phyloP scores from a whole-genome alignment of 2,329 filamentous ascomycete genomes.

The Microsporum ferrugineum region DNA sequence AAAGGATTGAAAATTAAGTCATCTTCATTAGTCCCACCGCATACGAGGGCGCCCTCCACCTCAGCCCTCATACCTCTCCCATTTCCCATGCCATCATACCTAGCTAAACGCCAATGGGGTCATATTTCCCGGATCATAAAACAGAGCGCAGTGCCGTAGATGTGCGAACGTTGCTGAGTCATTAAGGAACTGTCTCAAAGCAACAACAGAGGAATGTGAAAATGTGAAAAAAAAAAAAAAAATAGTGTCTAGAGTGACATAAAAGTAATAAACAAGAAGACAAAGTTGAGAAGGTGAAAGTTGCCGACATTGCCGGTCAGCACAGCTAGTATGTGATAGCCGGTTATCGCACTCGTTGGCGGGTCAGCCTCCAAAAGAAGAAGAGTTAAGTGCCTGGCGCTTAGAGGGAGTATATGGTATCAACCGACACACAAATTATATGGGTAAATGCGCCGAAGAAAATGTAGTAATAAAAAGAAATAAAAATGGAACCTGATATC shows the following conservation, averaged over 20 bases:
- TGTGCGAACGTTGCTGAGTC: neutral
- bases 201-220: neutral
- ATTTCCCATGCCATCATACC: slow-evolving; percentile 1
- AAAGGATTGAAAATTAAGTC: neutral
- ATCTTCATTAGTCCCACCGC: slow-evolving; percentile 3
- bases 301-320: neutral
- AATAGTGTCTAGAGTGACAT: neutral
- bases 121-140: neutral
- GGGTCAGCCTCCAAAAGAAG: neutral
- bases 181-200: neutral
- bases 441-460: neutral
- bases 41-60: neutral
- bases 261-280: slow-evolving; percentile 6
- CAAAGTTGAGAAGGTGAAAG: neutral
- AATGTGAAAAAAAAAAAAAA: neutral
- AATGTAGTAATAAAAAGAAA: neutral
- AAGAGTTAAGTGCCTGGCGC: neutral
- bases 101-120: slow-evolving; percentile 3
- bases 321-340: neutral
- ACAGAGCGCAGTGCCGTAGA: neutral
- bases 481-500: neutral
- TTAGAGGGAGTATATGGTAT: slow-evolving; percentile 1
- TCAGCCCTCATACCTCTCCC: neutral
- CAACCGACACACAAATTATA: neutral
- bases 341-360: neutral